phyloP scores from a whole-genome alignment of 208 protist species.

The Jaenimonas drosophilae region DNA sequence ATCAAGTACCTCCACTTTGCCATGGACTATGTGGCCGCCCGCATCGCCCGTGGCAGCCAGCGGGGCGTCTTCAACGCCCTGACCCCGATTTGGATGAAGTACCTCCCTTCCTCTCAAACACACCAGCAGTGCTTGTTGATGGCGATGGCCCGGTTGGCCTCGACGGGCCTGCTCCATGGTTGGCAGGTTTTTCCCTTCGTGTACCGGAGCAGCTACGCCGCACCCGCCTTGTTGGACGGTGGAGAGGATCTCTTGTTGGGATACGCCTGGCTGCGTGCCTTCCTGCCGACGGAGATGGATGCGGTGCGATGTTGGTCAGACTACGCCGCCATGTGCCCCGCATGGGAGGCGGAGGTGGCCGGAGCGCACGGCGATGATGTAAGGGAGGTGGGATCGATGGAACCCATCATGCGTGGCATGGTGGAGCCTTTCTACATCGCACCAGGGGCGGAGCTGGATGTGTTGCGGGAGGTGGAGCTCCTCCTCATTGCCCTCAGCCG shows the following conservation, averaged over 20 bases:
- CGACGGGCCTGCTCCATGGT: constrained; percentile 2
- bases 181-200: constrained; percentile 31
- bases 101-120: constrained; percentile 16
- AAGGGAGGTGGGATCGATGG: background rate
- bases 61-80: constrained; percentile 8
- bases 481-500: constrained; percentile 27
- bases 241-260: constrained; percentile 58
- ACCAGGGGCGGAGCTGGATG: constrained; percentile 33
- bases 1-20: constrained; percentile 22
- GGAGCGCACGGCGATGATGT: background rate
- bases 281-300: constrained; percentile 13
- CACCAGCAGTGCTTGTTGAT: constrained; percentile 72
- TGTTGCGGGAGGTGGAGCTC: constrained; percentile 33
- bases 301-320: background rate
- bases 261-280: constrained; percentile 54
- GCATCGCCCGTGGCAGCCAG: constrained; percentile 8
- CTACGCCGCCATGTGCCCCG: background rate
- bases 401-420: background rate
- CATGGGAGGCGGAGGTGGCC: background rate
- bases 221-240: constrained; percentile 61
- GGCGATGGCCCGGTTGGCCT: constrained; percentile 20
- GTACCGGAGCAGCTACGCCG: constrained; percentile 40
- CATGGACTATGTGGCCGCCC: constrained; percentile 28
- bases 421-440: constrained; percentile 28
- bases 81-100: constrained; percentile 14